Evolutionary conservation across 768 basidiomycete species (phyloP), one percentile per base, ranked within the genome.

Genomic region (Xerocomus spinulosus): DNA sequence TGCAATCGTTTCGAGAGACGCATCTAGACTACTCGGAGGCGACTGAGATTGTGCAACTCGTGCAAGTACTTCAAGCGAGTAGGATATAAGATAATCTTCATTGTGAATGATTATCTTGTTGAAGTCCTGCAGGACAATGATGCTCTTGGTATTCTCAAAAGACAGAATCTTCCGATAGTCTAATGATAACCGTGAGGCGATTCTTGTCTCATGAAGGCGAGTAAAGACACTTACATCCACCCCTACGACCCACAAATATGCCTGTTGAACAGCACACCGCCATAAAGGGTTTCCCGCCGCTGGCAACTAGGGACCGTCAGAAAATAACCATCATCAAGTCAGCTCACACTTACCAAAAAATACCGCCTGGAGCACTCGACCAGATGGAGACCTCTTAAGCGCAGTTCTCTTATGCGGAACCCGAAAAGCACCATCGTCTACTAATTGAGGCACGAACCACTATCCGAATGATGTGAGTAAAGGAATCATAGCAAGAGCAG

Each of bases 21-120:
- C 75, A 5, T 78, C 74, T 17, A 89, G 60, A 2, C 68, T 68
- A 46, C 73, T 68, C 9, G 66, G 54, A 13, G 78, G 69, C 0
- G 75, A 62, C 48, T 78, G 68, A 2, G 76, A 80, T 24, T 74
- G 67, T 8, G 75, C 78, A 10, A 84, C 74, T 20, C 80, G 78
- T 0, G 78, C 80, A 35, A 91, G 66, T n/a, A 82, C 61, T 49
- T 88, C 85, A 9, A 91, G 72, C 1, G 86, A 83, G 59, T 87
- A 92, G 0, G 85, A 76, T 18, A 78, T 53, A 4, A 92, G 66
- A 1, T 73, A 71, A 9, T 65, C 68, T 43, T 86, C 82, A 13
- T 73, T 70, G 32, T 85, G 81, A 3, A 92, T 71, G 32, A 92
- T 62, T 46, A 92, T 74, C 55, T 80, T 83, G 61, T 86, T 82